Conservation (phyloP, 2,329 filamentous ascomycete species). For the Fusarium torulosum region DNA sequence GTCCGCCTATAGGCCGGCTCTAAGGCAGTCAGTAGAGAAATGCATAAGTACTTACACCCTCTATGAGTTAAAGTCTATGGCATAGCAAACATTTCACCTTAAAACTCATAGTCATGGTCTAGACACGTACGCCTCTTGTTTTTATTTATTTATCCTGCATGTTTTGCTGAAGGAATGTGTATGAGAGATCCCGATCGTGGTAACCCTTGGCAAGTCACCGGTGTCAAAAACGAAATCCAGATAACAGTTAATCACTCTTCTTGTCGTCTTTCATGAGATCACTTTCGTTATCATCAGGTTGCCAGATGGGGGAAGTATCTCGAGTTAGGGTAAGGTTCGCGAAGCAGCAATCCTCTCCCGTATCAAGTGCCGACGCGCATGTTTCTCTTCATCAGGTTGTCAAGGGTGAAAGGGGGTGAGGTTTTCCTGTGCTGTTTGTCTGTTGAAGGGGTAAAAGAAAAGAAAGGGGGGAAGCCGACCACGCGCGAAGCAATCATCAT, state of each 20-base stretch:
- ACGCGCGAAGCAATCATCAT: conserved; percentile 16
- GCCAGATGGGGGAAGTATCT: conserved; percentile 3
- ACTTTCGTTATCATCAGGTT: conserved; percentile 27
- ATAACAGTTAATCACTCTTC: conserved; percentile 22
- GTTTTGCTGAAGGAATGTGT: conserved; percentile 39
- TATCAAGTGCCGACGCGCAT: conserved; percentile 7
- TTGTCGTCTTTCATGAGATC: conserved; percentile 26
- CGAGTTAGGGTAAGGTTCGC: not conserved
- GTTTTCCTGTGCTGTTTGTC: conserved; percentile 20
- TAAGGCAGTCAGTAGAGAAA: not conserved
- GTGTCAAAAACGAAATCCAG: conserved; percentile 29
- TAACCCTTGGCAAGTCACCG: conserved; percentile 16
- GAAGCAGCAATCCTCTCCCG: not conserved
- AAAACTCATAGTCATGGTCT: conserved; percentile 6
- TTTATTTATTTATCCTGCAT: conserved; percentile 31
- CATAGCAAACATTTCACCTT: conserved; percentile 17
- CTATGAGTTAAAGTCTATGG: not conserved
- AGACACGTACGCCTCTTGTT: conserved; percentile 1
- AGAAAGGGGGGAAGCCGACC: conserved; percentile 8
- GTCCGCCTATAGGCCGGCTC: too few relatives aligned
- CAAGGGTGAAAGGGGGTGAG: not conserved
- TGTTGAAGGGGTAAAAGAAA: not conserved
- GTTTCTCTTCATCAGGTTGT: conserved; percentile 5
- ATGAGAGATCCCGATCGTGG: conserved; percentile 24
- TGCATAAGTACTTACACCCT: not conserved